phyloP scores from a whole-genome alignment of 2,329 filamentous ascomycete genomes.

The Aspergillus sp. region DNA sequence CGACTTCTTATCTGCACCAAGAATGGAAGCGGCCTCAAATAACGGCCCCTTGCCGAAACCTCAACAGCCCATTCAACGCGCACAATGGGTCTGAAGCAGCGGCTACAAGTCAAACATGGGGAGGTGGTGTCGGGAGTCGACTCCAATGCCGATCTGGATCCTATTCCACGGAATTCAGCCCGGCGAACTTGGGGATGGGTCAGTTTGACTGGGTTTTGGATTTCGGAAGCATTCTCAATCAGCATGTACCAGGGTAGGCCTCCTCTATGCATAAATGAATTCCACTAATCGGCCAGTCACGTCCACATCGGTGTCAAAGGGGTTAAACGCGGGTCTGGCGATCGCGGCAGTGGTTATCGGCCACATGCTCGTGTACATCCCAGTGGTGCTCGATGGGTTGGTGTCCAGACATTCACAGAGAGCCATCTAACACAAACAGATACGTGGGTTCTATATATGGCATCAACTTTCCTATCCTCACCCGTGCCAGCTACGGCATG shows the following conservation, averaged over 20 bases:
- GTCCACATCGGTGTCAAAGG: conserved; percentile 14
- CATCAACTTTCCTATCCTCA: conserved; percentile 19
- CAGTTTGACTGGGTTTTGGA: conserved; percentile 15
- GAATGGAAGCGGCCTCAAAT: not conserved
- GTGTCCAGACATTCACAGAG: not conserved
- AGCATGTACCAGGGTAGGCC: conserved; percentile 19
- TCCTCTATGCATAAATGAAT: not conserved
- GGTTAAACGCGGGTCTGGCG: conserved; percentile 14
- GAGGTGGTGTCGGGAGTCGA: conserved; percentile 12
- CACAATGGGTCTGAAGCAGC: conserved; percentile 15
- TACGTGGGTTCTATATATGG: conserved; percentile 17
- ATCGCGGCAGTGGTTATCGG: conserved; percentile 15
- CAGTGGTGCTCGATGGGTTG: conserved; percentile 15
- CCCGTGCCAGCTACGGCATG: conserved; percentile 17
- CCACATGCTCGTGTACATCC: conserved; percentile 14
- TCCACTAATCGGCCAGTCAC: conserved; percentile 6
- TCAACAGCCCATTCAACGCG: not conserved
- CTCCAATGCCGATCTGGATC: conserved; percentile 17
- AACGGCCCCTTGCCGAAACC: not conserved
- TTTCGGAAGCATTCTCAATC: conserved; percentile 17
- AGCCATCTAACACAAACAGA: not conserved
- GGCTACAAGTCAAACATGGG: conserved; percentile 14
- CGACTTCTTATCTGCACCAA: not conserved
- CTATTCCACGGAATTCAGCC: conserved; percentile 11
- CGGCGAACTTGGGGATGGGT: conserved; percentile 17